Conservation (phyloP, 352 stramenopile species). For the Hyaloperonospora brassicae region DNA sequence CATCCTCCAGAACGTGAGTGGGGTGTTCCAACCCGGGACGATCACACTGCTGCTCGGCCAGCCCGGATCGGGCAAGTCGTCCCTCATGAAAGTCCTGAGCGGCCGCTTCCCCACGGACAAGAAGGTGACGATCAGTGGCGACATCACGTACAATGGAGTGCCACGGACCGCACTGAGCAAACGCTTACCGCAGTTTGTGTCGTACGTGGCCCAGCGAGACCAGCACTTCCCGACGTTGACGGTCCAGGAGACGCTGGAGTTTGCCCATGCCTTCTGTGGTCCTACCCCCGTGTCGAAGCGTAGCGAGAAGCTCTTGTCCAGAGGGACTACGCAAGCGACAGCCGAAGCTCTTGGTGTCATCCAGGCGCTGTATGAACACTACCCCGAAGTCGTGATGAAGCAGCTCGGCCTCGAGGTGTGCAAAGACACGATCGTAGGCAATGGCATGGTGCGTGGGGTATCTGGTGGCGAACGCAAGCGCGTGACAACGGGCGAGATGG, state of each 20-base stretch:
- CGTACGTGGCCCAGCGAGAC: slow-evolving; percentile 44
- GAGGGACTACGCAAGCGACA: slow-evolving; percentile 9
- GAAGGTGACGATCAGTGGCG: slow-evolving; percentile 32
- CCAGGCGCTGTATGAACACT: slow-evolving; percentile 9
- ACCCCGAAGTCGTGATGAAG: slow-evolving; percentile 14
- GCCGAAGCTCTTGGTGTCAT: slow-evolving; percentile 6
- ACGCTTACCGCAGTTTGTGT: slow-evolving; percentile 32
- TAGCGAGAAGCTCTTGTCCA: slow-evolving; percentile 9
- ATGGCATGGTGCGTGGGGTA: slow-evolving; percentile 45
- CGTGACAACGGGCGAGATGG: slow-evolving; percentile 75
- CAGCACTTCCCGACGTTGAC: slow-evolving; percentile 44
- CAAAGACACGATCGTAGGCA: slow-evolving; percentile 53
- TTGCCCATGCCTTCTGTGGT: slow-evolving; percentile 33
- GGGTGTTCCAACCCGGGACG: slow-evolving; percentile 26
- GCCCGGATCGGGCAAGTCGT: slow-evolving; percentile 30
- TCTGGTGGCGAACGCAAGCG: slow-evolving; percentile 45
- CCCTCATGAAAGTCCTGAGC: slow-evolving; percentile 38
- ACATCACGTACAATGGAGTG: slow-evolving; percentile 34
- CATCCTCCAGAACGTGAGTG: slow-evolving; percentile 34
- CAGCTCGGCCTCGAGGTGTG: slow-evolving; percentile 27
- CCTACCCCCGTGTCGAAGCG: slow-evolving; percentile 14
- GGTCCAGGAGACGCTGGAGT: slow-evolving; percentile 46
- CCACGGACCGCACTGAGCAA: slow-evolving; percentile 21
- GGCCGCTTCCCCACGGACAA: slow-evolving; percentile 30
- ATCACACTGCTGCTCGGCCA: slow-evolving; percentile 34